Evolutionary conservation across 2,329 filamentous ascomycete species (phyloP).

Genomic region (Venturiaceae sp.): DNA sequence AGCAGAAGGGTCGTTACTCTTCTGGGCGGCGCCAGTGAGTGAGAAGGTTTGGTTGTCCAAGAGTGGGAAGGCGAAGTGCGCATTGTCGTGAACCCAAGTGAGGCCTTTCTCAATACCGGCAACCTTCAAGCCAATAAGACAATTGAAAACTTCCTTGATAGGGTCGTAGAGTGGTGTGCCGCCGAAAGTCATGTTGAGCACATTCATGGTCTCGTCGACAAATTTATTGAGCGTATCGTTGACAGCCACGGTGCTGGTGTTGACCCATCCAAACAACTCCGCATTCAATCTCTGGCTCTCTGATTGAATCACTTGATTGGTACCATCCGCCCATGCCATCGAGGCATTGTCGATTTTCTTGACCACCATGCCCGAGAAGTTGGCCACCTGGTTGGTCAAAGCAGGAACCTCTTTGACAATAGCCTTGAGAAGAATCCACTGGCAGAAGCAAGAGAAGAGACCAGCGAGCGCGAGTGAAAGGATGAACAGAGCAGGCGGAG

Average conservation of each 20-base stretch:
- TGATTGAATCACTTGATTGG: constrained; percentile 60
- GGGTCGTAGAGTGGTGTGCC: constrained; percentile 71
- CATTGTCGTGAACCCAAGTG: constrained; percentile 88
- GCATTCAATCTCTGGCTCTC: constrained; percentile 68
- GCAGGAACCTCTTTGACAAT: constrained; percentile 69
- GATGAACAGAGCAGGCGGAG: constrained; percentile 74
- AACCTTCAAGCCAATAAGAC: constrained; percentile 81
- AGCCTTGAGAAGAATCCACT: constrained; percentile 64
- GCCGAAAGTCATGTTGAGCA: constrained; percentile 69
- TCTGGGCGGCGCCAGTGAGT: constrained; percentile 55
- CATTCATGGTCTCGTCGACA: constrained; percentile 63
- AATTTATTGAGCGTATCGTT: constrained; percentile 81
- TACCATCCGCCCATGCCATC: constrained; percentile 62
- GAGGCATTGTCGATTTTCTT: constrained; percentile 63
- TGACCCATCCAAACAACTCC: constrained; percentile 80
- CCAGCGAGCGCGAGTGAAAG: constrained; percentile 74
- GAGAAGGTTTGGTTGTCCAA: constrained; percentile 78
- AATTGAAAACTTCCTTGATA: constrained; percentile 70
- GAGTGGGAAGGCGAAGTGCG: constrained; percentile 69
- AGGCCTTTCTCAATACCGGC: constrained; percentile 74
- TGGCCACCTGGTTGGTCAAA: constrained; percentile 63
- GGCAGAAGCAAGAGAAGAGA: constrained; percentile 72
- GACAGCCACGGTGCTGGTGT: constrained; percentile 69
- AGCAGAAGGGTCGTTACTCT: constrained; percentile 42
- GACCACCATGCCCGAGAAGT: constrained; percentile 72